Evolutionary conservation across 352 stramenopile genomes (phyloP).

Genomic region (Phytophthora aleatoria): DNA sequence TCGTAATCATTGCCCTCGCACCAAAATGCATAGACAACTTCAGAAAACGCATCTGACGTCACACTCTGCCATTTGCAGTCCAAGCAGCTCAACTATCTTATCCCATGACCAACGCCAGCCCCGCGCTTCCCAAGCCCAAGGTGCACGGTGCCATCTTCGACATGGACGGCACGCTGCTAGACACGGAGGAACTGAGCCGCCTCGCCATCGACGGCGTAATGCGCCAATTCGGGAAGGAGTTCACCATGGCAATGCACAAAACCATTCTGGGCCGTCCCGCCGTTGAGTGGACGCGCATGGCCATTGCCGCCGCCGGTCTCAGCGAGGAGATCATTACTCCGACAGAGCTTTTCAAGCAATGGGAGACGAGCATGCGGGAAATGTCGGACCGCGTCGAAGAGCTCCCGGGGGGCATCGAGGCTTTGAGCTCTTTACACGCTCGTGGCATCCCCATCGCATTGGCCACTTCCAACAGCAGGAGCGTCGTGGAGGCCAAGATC

Average conservation of each 20-base stretch:
- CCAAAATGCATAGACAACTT: slow-evolving; percentile 20
- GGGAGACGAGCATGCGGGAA: slow-evolving; percentile 60
- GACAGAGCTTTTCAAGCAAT: slow-evolving; percentile 63
- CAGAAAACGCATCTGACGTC: slow-evolving; percentile 20
- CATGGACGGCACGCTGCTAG: slow-evolving; percentile 83
- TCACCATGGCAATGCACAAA: slow-evolving; percentile 73
- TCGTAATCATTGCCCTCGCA: slow-evolving; percentile 11
- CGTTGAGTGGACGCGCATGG: slow-evolving; percentile 75
- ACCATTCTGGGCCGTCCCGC: slow-evolving; percentile 71
- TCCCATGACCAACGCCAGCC: slow-evolving; percentile 17
- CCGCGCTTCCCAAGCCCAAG: slow-evolving; percentile 17
- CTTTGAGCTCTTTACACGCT: slow-evolving; percentile 51
- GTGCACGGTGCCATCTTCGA: slow-evolving; percentile 75
- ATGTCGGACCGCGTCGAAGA: slow-evolving; percentile 61
- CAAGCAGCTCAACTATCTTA: background rate
- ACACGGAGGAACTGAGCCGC: slow-evolving; percentile 79
- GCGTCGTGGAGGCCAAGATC: slow-evolving; percentile 70
- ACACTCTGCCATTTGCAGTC: slow-evolving; percentile 26
- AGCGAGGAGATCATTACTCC: slow-evolving; percentile 52
- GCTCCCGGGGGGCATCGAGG: slow-evolving; percentile 57
- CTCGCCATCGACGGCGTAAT: slow-evolving; percentile 61
- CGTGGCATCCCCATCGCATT: slow-evolving; percentile 67
- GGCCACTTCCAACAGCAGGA: slow-evolving; percentile 71
- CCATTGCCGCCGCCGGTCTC: slow-evolving; percentile 45
- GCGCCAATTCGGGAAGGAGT: slow-evolving; percentile 58